Evolutionary conservation across 2,329 filamentous ascomycete genomes (phyloP).

Genomic region (Aspergillus latus): DNA sequence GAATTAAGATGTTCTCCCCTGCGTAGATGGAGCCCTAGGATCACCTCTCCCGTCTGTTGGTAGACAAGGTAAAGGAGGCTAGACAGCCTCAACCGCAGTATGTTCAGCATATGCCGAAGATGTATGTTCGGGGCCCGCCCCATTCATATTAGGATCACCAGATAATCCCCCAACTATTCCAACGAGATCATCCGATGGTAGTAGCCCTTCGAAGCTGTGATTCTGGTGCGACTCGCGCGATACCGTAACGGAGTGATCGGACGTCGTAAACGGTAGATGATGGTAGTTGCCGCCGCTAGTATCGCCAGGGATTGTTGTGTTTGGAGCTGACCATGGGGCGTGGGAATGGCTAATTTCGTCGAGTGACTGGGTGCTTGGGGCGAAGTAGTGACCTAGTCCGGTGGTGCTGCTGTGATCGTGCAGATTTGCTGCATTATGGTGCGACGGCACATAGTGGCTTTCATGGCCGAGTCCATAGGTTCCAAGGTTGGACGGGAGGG

Average conservation of each 20-base stretch:
- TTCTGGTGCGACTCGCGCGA: slow-evolving; percentile 36
- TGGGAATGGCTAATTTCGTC: slow-evolving; percentile 36
- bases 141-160: slow-evolving; percentile 34
- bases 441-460: slow-evolving; percentile 35
- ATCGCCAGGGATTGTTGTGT: slow-evolving; percentile 33
- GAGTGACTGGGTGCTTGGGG: slow-evolving; percentile 32
- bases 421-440: slow-evolving; percentile 29
- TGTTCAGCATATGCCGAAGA: slow-evolving; percentile 32
- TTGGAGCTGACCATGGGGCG: slow-evolving; percentile 32
- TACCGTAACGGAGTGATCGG: slow-evolving; percentile 32
- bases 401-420: slow-evolving; percentile 36
- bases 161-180: slow-evolving; percentile 40
- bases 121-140: slow-evolving; percentile 35
- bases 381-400: slow-evolving; percentile 36
- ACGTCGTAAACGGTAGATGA: slow-evolving; percentile 33
- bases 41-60: no score
- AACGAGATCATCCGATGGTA: slow-evolving; percentile 39
- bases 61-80: slow-evolving; percentile 11
- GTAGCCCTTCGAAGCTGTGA: slow-evolving; percentile 34
- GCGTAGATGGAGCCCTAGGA: background rate
- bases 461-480: slow-evolving; percentile 35
- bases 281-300: slow-evolving; percentile 32
- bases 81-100: slow-evolving; percentile 33
- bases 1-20: slow-evolving; percentile 3
- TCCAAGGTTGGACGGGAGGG: slow-evolving; percentile 31